phyloP scores from a whole-genome alignment of 768 basidiomycete genomes.

The Tulasnella sp. region DNA sequence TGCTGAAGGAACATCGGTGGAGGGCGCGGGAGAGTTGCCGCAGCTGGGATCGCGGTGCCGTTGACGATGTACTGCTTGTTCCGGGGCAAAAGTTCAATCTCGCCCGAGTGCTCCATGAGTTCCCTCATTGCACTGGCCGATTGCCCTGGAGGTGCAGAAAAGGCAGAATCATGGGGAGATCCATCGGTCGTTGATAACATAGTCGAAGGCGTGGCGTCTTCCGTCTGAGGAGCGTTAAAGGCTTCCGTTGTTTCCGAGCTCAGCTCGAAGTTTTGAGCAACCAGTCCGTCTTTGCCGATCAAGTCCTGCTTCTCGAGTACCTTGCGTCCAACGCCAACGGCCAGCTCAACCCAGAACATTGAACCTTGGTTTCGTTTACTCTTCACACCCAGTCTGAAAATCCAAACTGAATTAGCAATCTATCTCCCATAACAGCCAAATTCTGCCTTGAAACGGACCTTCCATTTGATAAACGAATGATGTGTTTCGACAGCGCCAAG shows the following conservation, averaged over 20 bases:
- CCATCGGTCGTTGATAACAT: neutral
- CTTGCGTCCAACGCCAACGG: constrained; percentile 39
- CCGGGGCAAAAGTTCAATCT: constrained; percentile 27
- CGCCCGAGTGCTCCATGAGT: constrained; percentile 33
- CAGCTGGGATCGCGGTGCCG: neutral
- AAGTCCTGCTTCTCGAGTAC: constrained; percentile 32
- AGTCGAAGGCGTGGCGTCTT: constrained; percentile 33
- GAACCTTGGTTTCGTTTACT: constrained; percentile 58
- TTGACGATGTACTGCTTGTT: constrained; percentile 18
- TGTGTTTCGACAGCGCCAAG: constrained; percentile 74
- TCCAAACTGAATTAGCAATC: neutral
- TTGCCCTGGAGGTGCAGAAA: constrained; percentile 13
- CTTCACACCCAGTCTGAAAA: constrained; percentile 54
- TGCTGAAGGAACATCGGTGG: neutral
- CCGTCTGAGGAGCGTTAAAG: constrained; percentile 29
- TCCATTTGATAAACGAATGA: constrained; percentile 74
- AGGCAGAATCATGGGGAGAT: constrained; percentile 10
- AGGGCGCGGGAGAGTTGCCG: neutral
- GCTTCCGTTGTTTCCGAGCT: constrained; percentile 22
- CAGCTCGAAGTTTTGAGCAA: constrained; percentile 22
- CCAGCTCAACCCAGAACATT: constrained; percentile 87
- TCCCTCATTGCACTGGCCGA: constrained; percentile 13
- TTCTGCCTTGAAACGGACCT: constrained; percentile 5
- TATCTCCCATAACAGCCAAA: neutral
- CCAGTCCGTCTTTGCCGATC: constrained; percentile 22